Conservation (phyloP, 257 asterid species). For the Capsicum pubescens region DNA sequence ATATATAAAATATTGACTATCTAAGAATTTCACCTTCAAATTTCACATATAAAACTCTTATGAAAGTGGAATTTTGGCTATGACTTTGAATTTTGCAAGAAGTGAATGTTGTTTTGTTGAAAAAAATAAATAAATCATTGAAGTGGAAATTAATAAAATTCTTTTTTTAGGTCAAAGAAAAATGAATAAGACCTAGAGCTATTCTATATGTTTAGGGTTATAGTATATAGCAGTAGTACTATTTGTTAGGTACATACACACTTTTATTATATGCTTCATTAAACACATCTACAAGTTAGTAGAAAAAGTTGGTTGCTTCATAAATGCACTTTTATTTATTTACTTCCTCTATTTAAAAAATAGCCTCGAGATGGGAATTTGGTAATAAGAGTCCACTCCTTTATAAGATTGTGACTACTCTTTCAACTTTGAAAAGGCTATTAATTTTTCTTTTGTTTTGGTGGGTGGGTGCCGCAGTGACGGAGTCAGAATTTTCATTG, state of each 20-base stretch:
- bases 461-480: neutral
- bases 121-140: conserved; percentile 4
- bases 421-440: conserved; percentile 9
- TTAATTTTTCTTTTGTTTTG: neutral
- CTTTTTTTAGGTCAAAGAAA: conserved; percentile 22
- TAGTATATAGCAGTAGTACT: conserved; percentile 22
- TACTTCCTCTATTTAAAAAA: conserved; percentile 11
- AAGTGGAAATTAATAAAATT: neutral
- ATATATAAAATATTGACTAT: neutral
- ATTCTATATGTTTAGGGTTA: neutral
- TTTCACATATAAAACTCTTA: neutral
- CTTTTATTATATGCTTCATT: conserved; percentile 30
- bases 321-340: conserved; percentile 25
- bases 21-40: neutral
- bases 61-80: neutral
- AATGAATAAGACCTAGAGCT: conserved; percentile 13
- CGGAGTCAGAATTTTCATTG: too few relatives aligned
- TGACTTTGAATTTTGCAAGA: neutral
- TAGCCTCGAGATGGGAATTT: conserved; percentile 19
- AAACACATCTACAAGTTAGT: conserved; percentile 36
- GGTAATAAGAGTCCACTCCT: conserved; percentile 22
- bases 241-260: conserved; percentile 22
- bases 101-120: conserved; percentile 10
- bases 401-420: conserved; percentile 27
- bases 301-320: conserved; percentile 30